Evolutionary conservation across 2,329 filamentous ascomycete species (phyloP).

Genomic region (Arthroderma uncinatum): DNA sequence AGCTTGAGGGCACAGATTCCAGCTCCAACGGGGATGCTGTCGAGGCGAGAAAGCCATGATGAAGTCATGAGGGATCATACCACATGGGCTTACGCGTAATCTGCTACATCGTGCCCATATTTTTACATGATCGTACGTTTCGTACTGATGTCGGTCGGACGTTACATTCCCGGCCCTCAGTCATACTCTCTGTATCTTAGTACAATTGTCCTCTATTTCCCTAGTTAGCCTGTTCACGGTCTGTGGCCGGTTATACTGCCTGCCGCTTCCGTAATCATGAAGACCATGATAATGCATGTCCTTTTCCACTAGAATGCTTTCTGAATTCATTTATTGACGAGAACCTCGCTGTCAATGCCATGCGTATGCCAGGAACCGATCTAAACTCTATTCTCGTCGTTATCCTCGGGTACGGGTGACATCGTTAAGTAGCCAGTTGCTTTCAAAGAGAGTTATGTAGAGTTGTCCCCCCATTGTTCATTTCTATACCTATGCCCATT

Average conservation of each 20-base stretch:
- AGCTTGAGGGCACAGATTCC: background rate
- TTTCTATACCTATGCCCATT: background rate
- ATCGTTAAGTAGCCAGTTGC: background rate
- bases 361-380: background rate
- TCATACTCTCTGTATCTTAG: background rate
- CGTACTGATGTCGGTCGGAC: background rate
- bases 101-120: background rate
- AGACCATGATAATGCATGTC: background rate
- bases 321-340: background rate
- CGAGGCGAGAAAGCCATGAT: background rate
- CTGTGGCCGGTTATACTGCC: background rate
- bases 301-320: background rate
- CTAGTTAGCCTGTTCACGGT: background rate
- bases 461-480: background rate
- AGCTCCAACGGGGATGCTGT: background rate
- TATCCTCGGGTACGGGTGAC: too few species aligned
- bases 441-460: background rate
- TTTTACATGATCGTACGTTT: background rate
- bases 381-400: too few species aligned
- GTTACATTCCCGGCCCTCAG: background rate
- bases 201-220: background rate
- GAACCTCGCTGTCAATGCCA: background rate
- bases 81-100: background rate
- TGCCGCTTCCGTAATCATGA: background rate
- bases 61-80: background rate